phyloP scores from a whole-genome alignment of 176 grass and related monocot species.

The Chloris gayana region DNA sequence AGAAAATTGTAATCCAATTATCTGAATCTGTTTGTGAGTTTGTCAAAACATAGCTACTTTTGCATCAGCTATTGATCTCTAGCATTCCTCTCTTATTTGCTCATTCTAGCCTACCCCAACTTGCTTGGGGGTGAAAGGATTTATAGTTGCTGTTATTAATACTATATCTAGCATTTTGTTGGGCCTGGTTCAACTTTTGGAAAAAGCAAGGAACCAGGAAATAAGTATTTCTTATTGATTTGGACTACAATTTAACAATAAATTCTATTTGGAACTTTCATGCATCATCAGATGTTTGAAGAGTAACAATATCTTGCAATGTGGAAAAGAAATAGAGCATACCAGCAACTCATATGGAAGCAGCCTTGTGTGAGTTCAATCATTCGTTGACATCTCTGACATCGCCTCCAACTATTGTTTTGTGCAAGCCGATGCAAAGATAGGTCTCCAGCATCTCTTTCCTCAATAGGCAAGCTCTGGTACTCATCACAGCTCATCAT shows the following conservation, averaged over 20 bases:
- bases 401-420: constrained; percentile 72
- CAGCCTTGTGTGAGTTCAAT: constrained; percentile 73
- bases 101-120: no score
- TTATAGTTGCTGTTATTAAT: no score
- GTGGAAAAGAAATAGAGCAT: constrained; percentile 28
- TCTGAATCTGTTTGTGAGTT: constrained; percentile 3
- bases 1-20: background rate
- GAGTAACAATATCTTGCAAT: background rate
- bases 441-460: constrained; percentile 60
- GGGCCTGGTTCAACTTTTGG: background rate
- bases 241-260: background rate
- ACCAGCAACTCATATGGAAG: constrained; percentile 92
- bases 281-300: background rate
- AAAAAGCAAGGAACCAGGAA: background rate
- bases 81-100: no score
- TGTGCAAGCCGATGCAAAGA: constrained; percentile 63
- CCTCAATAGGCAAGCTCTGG: constrained; percentile 59
- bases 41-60: background rate
- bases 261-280: background rate
- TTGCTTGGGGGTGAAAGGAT: no score
- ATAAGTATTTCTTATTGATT: constrained; percentile 10
- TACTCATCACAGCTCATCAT: constrained; percentile 91
- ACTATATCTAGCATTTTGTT: background rate
- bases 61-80: background rate
- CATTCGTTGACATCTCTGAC: constrained; percentile 72